Base-by-base conservation (phyloP, 495 filamentous ascomycete species). In the Penicillium bialowiezense region DNA sequence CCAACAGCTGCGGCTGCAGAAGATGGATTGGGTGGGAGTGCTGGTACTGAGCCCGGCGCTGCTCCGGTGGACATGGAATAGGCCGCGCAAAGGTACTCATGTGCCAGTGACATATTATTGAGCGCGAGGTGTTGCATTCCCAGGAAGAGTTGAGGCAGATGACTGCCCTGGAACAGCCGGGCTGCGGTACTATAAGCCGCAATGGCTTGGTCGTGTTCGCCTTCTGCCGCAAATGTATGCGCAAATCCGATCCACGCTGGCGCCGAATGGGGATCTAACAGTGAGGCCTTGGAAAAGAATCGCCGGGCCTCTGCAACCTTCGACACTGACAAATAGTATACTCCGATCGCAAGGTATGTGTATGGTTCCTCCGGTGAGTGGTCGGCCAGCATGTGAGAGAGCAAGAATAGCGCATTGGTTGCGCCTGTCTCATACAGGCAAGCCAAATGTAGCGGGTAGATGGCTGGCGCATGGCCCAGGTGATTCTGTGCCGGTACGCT, bases 171-270 rank as follows among this genome's bases (percentile, higher is more conserved):
- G 73, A 99, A 99, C 1, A 99, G 75, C 21, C 95, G 80, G 10
- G 92, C 93, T 1, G 93, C 93, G 12, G 93, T 99, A 31, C 88
- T 93, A 74, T 99, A 99, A 6, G 95, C 93, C 13, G 92, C 91
- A 52, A 99, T 96, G 43, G 93, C 93, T 71, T 99, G 93, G 63
- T 99, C 93, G 68, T 97, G 91, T 69, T 99, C 93, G 44, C 95
- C 93, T 68, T 99, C 93, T n/a, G 92, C 92, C n/a, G 93, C 95
- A 64, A 99, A 99, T 1, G 95, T 99, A 72, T 99, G 93, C 18
- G 93, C 93, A 68, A 99, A 99, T 7, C 93, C 93, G 51, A 99
- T 97, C 93, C 93, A 99, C 32, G 93, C 93, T 5, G 95, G 89
- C 5, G 93, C 95, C 57, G 95, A 97, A 71, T 97, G 93, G 23